These are phyloP conservation scores for Capsicum chinense DNA, from an alignment of 257 asterid genomes.

Conservation along the genomic window DNA sequence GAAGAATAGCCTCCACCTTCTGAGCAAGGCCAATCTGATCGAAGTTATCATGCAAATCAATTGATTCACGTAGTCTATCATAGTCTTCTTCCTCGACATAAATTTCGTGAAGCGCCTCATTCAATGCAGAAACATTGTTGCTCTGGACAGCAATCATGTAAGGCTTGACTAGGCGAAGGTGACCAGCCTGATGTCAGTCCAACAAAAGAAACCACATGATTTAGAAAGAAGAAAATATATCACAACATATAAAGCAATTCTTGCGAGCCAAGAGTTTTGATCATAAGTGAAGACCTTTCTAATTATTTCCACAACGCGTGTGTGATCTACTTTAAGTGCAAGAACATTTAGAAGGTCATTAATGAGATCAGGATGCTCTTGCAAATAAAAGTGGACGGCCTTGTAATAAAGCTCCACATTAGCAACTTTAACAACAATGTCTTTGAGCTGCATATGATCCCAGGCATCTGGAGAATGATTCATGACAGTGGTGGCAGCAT, in stretches of 20 bases:
- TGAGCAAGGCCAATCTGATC: constrained; percentile 99
- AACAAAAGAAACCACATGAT: constrained; percentile 30
- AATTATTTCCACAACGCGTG: constrained; percentile 98
- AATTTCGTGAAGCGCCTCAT: constrained; percentile 94
- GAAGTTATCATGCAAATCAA: constrained; percentile 88
- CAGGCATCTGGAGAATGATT: constrained; percentile 99
- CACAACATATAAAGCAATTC: constrained; percentile 18
- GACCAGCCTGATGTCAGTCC: constrained; percentile 74
- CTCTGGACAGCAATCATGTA: constrained; percentile 99
- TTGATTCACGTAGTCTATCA: constrained; percentile 95
- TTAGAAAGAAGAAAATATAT: constrained; percentile 33
- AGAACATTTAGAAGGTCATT: constrained; percentile 95
- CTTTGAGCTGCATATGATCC: constrained; percentile 99
- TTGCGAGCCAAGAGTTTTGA: neutral
- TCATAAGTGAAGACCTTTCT: constrained; percentile 68
- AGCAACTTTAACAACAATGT: constrained; percentile 94
- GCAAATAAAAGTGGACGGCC: constrained; percentile 99
- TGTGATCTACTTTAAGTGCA: constrained; percentile 95
- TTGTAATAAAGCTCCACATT: constrained; percentile 97
- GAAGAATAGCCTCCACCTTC: constrained; percentile 60
- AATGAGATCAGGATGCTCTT: constrained; percentile 98
- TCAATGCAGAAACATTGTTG: constrained; percentile 95
- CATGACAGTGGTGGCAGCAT: constrained; percentile 99
- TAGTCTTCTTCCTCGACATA: constrained; percentile 99
- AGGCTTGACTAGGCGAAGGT: constrained; percentile 90